These are phyloP conservation scores for Herpetospermum pedunculosum DNA, from an alignment of 306 rosid species.

Conservation along the genomic window DNA sequence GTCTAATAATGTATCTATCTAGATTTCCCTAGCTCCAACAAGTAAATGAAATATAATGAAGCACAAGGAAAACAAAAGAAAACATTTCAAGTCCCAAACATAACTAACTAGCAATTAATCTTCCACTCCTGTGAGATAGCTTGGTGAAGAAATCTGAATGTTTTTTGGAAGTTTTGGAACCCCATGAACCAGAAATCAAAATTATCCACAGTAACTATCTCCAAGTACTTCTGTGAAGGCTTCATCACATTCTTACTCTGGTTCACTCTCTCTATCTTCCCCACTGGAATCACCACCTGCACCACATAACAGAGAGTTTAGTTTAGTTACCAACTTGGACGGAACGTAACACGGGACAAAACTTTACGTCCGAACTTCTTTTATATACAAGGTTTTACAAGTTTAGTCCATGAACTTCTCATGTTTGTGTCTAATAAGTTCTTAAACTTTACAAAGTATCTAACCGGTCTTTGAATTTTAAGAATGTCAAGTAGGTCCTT, in stretches of 20 bases:
- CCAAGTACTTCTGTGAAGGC: slow-evolving; percentile 52
- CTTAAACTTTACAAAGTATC: too few relatives aligned
- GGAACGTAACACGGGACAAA: neutral
- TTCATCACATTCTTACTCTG: slow-evolving; percentile 38
- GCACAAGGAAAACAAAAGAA: neutral
- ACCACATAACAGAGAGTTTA: neutral
- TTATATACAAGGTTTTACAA: too few relatives aligned
- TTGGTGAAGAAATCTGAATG: slow-evolving; percentile 29
- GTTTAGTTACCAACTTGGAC: neutral
- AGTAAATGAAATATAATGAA: neutral
- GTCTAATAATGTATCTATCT: neutral
- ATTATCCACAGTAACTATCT: slow-evolving; percentile 48
- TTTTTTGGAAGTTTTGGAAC: slow-evolving; percentile 42
- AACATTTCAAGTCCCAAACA: neutral
- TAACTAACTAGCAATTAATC: neutral
- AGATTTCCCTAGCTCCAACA: neutral
- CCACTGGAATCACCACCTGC: slow-evolving; percentile 28
- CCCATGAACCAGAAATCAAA: slow-evolving; percentile 73
- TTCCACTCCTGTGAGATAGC: slow-evolving; percentile 24
- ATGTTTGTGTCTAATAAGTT: too few relatives aligned
- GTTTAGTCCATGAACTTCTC: neutral
- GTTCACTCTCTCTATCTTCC: slow-evolving; percentile 28
- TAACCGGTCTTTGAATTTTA: too few relatives aligned
- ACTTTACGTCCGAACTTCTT: neutral
- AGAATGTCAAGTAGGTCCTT: too few relatives aligned